Evolutionary conservation across 1,284 basidiomycete genomes (phyloP).

Genomic region (Leccinum solheimii): DNA sequence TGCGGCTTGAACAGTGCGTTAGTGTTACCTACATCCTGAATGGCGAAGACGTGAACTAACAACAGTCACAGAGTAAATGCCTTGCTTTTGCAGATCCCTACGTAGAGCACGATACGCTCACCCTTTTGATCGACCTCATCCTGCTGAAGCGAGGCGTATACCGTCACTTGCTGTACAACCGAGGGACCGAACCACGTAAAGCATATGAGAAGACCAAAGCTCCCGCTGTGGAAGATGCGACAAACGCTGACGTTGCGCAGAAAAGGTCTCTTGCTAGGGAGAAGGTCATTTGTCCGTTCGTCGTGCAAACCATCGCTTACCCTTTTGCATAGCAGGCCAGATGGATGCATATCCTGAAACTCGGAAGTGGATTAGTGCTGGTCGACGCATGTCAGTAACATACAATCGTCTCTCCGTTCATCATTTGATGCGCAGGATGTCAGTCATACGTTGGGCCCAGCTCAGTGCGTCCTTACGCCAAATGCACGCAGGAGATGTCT

Average conservation of each 20-base stretch:
- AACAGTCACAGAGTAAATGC: slow-evolving; percentile 52
- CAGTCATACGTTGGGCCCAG: slow-evolving; percentile 78
- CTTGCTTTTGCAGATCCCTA: slow-evolving; percentile 83
- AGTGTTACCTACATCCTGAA: slow-evolving; percentile 6
- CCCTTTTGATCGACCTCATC: slow-evolving; percentile 81
- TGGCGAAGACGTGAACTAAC: slow-evolving; percentile 13
- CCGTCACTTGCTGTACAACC: slow-evolving; percentile 87
- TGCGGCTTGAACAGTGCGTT: slow-evolving; percentile 80
- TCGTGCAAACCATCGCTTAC: slow-evolving; percentile 8
- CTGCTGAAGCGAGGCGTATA: slow-evolving; percentile 87
- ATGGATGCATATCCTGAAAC: slow-evolving; percentile 54
- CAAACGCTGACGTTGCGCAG: neutral
- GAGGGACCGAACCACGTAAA: slow-evolving; percentile 63
- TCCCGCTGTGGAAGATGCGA: neutral
- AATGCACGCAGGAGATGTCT: neutral
- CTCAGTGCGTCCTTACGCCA: slow-evolving; percentile 43
- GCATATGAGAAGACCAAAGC: slow-evolving; percentile 22
- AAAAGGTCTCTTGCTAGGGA: slow-evolving; percentile 17
- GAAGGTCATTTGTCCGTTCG: slow-evolving; percentile 20
- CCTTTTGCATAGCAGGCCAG: slow-evolving; percentile 50
- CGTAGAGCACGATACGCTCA: slow-evolving; percentile 82
- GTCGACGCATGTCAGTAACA: slow-evolving; percentile 68
- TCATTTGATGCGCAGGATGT: slow-evolving; percentile 10
- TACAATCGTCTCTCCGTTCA: neutral
- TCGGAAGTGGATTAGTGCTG: slow-evolving; percentile 57